Percentiles rank a stretch among this genome's conserved stretches.
Conservation (phyloP, 1,284 basidiomycete species). For the Moesziomyces sp. region DNA sequence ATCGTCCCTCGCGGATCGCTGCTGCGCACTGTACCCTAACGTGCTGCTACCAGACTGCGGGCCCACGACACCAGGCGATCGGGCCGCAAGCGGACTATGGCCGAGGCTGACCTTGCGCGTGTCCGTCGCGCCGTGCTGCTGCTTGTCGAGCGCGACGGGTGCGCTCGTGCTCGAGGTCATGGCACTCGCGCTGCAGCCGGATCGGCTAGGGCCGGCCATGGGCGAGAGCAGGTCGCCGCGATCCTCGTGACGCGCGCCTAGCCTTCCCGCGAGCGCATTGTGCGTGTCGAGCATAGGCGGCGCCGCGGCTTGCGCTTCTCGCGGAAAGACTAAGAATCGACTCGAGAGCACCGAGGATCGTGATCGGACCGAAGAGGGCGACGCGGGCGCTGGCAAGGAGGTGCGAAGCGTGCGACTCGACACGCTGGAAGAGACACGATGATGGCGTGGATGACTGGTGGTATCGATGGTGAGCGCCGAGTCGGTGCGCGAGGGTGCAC, state of each 20-base stretch:
- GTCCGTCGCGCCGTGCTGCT: slow-evolving; percentile 17
- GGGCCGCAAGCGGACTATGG: slow-evolving; percentile 10
- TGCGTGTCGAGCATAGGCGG: slow-evolving; percentile 60
- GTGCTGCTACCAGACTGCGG: slow-evolving; percentile 13
- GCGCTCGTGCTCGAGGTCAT: slow-evolving; percentile 43
- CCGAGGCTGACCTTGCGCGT: slow-evolving; percentile 25
- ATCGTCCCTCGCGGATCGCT: slow-evolving; percentile 12
- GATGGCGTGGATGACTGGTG: slow-evolving; percentile 21
- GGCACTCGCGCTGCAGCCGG: slow-evolving; percentile 23
- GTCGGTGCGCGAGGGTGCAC: slow-evolving; percentile 8
- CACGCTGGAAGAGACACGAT: slow-evolving; percentile 39
- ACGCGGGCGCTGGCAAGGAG: slow-evolving; percentile 31
- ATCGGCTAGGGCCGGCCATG: slow-evolving; percentile 24
- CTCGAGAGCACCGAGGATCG: slow-evolving; percentile 42
- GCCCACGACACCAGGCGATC: slow-evolving; percentile 29
- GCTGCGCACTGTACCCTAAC: slow-evolving; percentile 7
- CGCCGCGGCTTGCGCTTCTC: slow-evolving; percentile 40
- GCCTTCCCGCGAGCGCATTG: slow-evolving; percentile 53
- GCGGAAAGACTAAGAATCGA: slow-evolving; percentile 34
- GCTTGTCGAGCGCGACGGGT: slow-evolving; percentile 36
- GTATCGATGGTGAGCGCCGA: slow-evolving; percentile 22
- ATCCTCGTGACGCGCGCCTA: slow-evolving; percentile 52
- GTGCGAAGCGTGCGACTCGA: slow-evolving; percentile 48
- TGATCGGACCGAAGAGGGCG: slow-evolving; percentile 52
- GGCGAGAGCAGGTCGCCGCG: slow-evolving; percentile 37